Percentiles rank a stretch among this genome's conserved stretches.
Conservation (phyloP, 257 asterid species). For the Striga asiatica region DNA sequence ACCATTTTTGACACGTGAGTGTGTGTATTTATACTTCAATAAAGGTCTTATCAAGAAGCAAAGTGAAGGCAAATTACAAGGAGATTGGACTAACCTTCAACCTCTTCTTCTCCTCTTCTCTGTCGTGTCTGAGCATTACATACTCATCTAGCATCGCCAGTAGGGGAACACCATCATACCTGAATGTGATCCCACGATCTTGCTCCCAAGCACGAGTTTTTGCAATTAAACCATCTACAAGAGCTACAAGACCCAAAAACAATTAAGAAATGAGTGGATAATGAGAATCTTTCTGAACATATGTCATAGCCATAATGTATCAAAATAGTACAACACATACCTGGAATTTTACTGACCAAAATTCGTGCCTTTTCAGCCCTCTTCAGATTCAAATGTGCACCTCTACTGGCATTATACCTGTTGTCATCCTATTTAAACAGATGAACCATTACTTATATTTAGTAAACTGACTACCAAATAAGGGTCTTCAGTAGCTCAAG, state of each 20-base stretch:
- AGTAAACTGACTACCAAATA: neutral
- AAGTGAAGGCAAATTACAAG: neutral
- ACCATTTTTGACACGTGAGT: no score
- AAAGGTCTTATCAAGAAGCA: neutral
- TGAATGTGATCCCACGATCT: constrained; percentile 66
- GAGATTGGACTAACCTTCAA: constrained; percentile 48
- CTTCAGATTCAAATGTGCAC: constrained; percentile 68
- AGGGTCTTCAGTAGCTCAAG: neutral
- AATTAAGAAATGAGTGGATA: neutral
- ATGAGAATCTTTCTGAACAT: neutral
- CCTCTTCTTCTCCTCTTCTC: constrained; percentile 98
- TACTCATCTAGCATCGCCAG: constrained; percentile 98
- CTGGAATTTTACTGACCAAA: constrained; percentile 55
- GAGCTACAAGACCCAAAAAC: constrained; percentile 51
- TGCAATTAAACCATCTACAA: constrained; percentile 70
- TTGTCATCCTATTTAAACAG: constrained; percentile 54
- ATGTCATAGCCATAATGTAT: neutral
- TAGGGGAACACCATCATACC: constrained; percentile 94
- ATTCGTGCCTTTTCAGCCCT: constrained; percentile 71
- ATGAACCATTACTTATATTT: neutral
- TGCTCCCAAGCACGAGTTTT: constrained; percentile 94
- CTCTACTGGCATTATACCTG: constrained; percentile 67
- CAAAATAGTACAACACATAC: constrained; percentile 22
- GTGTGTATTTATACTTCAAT: no score
- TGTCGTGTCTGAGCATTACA: constrained; percentile 85